A percentile compares a stretch with the other conserved stretches of the same genome.
These are phyloP conservation scores for Aspergillus persii DNA, from an alignment of 2,329 filamentous ascomycete species.

Conservation along the genomic window DNA sequence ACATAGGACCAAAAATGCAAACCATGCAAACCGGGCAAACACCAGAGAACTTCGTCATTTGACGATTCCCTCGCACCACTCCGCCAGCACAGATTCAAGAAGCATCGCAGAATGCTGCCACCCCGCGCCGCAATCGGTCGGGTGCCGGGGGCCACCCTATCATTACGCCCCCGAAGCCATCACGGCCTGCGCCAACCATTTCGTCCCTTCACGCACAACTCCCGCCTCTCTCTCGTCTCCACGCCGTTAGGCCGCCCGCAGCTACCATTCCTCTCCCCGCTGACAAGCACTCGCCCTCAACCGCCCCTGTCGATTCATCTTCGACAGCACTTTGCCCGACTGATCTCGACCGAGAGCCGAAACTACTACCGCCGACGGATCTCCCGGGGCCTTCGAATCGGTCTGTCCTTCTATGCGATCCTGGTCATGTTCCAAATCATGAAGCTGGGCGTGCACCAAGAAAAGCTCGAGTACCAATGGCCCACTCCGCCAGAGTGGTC, in stretches of 20 bases:
- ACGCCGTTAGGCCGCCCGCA: slow-evolving; percentile 57
- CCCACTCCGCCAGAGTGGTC: slow-evolving; percentile 83
- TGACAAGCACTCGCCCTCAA: slow-evolving; percentile 46
- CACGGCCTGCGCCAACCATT: slow-evolving; percentile 19
- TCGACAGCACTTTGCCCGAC: slow-evolving; percentile 60
- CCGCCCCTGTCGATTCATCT: slow-evolving; percentile 54
- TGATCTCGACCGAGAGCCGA: slow-evolving; percentile 72
- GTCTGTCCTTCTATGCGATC: slow-evolving; percentile 69
- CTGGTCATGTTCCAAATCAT: slow-evolving; percentile 60
- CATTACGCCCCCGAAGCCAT: slow-evolving; percentile 35
- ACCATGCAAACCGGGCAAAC: slow-evolving; percentile 16
- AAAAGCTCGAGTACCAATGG: slow-evolving; percentile 70
- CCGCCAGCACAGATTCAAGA: slow-evolving; percentile 1
- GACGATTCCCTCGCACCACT: background rate
- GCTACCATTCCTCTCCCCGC: slow-evolving; percentile 63
- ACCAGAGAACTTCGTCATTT: background rate
- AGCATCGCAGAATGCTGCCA: slow-evolving; percentile 29
- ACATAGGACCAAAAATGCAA: slow-evolving; percentile 11
- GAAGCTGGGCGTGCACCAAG: slow-evolving; percentile 67
- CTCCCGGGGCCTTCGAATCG: slow-evolving; percentile 67
- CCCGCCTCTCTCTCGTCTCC: slow-evolving; percentile 53
- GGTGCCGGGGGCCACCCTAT: slow-evolving; percentile 40
- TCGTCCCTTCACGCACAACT: slow-evolving; percentile 60
- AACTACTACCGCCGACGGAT: slow-evolving; percentile 46
- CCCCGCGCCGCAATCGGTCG: slow-evolving; percentile 37